These are phyloP conservation scores for Pythium plurisporium DNA, from an alignment of 352 stramenopile species.

Conservation along the genomic window DNA sequence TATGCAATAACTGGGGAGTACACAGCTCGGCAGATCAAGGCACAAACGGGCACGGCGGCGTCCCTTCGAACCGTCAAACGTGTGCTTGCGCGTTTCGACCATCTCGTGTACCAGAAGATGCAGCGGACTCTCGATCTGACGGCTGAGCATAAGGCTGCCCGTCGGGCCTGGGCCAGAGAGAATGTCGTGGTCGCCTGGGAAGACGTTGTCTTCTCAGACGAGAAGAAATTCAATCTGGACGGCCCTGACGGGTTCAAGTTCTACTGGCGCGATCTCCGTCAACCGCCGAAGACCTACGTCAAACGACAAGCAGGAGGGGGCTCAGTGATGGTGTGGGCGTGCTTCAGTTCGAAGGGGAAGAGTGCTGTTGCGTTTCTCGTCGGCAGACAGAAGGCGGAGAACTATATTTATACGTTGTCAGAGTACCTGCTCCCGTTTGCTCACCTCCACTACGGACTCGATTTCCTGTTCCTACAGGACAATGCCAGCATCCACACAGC, in stretches of 20 bases:
- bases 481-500: not conserved
- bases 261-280: not conserved
- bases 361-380: not conserved
- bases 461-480: not conserved
- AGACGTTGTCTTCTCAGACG: not conserved
- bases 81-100: no score
- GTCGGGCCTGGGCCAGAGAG: no score
- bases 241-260: not conserved
- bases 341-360: not conserved
- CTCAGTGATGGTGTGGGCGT: not conserved
- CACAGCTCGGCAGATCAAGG: no score
- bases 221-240: constrained; percentile 6
- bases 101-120: no score
- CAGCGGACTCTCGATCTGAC: no score
- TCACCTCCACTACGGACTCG: not conserved
- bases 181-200: no score
- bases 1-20: no score
- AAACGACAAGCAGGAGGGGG: not conserved
- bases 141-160: no score
- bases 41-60: no score
- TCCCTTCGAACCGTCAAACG: no score
- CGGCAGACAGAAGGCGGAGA: not conserved
- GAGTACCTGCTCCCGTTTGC: not conserved
- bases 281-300: not conserved
- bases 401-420: not conserved